Percentiles rank a stretch among this genome's conserved stretches.
phyloP scores from a whole-genome alignment of 441 rosid genomes.

The Iberis amara region DNA sequence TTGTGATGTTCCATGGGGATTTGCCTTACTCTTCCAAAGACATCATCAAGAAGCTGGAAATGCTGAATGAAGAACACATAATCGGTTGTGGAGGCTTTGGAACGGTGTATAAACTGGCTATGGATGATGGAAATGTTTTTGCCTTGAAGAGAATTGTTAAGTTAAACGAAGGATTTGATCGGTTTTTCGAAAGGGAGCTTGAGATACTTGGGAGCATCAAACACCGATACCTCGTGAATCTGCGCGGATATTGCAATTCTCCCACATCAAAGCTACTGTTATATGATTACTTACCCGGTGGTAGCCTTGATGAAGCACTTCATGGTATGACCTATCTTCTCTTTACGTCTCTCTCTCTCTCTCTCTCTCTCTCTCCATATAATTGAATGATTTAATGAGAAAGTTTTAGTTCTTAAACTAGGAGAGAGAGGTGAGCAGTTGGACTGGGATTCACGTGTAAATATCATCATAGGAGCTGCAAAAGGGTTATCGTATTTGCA shows the following conservation, averaged over 20 bases:
- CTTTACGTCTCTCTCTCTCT: too few relatives aligned
- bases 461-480: constrained; percentile 2
- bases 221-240: constrained; percentile 81
- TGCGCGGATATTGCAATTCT: constrained; percentile 29
- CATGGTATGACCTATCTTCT: background rate
- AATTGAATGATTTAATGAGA: too few relatives aligned
- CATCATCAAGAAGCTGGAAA: constrained; percentile 71
- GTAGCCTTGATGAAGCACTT: constrained; percentile 6
- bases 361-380: too few relatives aligned
- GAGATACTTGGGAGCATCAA: constrained; percentile 95
- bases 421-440: background rate
- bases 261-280: constrained; percentile 22
- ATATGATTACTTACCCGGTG: constrained; percentile 19
- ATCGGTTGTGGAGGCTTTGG: constrained; percentile 94
- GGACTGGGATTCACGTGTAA: background rate
- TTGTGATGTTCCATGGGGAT: constrained; percentile 92
- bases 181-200: constrained; percentile 90
- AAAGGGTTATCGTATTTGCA: constrained; percentile 4
- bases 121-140: constrained; percentile 87
- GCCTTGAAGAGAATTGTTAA: constrained; percentile 81
- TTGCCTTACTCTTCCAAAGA: constrained; percentile 93
- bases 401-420: too few relatives aligned
- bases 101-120: constrained; percentile 79
- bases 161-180: constrained; percentile 83
- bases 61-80: constrained; percentile 68